phyloP scores from a whole-genome alignment of 1,284 basidiomycete genomes.

The Wallemia hederae region DNA sequence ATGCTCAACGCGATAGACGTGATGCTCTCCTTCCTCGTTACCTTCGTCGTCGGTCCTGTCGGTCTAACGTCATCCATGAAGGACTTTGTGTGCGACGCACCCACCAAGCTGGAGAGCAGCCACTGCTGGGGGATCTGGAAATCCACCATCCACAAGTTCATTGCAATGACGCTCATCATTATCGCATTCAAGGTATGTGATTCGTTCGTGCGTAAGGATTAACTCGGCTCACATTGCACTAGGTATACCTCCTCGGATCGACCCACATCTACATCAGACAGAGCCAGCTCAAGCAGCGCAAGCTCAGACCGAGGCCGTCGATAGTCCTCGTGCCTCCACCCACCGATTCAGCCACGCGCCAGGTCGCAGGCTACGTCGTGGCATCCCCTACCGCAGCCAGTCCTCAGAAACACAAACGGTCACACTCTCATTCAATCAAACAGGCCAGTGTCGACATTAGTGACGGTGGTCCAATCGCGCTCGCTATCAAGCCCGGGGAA shows the following conservation, averaged over 20 bases:
- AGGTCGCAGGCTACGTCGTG: background rate
- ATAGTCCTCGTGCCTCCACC: background rate
- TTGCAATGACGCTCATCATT: background rate
- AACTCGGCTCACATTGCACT: background rate
- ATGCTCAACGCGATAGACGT: background rate
- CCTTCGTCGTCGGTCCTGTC: background rate
- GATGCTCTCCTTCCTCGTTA: background rate
- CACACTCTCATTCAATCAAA: background rate
- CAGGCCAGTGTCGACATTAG: background rate
- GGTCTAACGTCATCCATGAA: background rate
- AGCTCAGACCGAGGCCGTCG: background rate
- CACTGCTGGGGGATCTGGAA: background rate
- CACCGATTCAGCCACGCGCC: background rate
- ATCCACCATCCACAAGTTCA: background rate
- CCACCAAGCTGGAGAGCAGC: background rate
- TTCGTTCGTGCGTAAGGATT: background rate
- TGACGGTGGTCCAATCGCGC: background rate
- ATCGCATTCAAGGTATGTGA: background rate
- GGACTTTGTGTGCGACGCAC: background rate
- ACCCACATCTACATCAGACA: background rate
- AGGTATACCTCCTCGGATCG: background rate
- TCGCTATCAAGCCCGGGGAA: background rate
- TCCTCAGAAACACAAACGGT: too few relatives aligned
- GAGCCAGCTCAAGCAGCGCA: background rate
- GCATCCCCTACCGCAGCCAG: background rate